Base-by-base conservation (phyloP, 108 stramenopile species). In the Stephanodiscus triporus region DNA sequence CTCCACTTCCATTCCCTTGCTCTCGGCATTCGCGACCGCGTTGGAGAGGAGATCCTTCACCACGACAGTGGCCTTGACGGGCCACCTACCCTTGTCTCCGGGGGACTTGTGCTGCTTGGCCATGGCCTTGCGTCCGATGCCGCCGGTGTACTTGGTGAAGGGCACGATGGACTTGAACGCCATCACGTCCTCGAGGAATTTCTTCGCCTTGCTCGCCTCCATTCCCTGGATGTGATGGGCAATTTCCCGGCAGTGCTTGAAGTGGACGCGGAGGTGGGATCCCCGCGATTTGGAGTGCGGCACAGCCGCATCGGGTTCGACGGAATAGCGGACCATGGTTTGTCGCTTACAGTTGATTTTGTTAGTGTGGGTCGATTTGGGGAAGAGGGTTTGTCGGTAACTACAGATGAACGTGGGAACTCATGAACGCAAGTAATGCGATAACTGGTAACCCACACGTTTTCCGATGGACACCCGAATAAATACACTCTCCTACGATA, bases 161-260 rank as follows among this genome's bases (percentile, higher is more conserved):
- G 99, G 96, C 54, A 99, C 94, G 75, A 96, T 91, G 47, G 89
- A 89, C 95, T 98, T 97, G 89, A 87, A 92, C 23, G 83, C 83
- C 11, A 98, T 86, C 42, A 99, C 99, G 72, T 99, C 90, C 70
- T 99, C 93, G 54, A 97, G 83, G 76, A 86, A 91, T 75, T 92
- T 86, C 64, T 88, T 68, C 51, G 98, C 97, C 88, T 97, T 93
- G 65, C 68, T 51, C 53, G 95, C 86, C 68, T 90, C 85, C 97
- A 96, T 96, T 55, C 97, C 97, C 84, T 95, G 92, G 88, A 98
- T 98, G 76, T 84, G 87, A 83, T 95, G 89, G 60, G 88, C 87
- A 75, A 98, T 95, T 72, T 99, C 97, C 43, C 97, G 90, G 86
- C 97, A 96, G 93, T 99, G 98, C 96, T 99, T 99, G 96, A 91